Base-by-base conservation (phyloP, 176 grass and related monocot genomes). In the Juncus effusus region DNA sequence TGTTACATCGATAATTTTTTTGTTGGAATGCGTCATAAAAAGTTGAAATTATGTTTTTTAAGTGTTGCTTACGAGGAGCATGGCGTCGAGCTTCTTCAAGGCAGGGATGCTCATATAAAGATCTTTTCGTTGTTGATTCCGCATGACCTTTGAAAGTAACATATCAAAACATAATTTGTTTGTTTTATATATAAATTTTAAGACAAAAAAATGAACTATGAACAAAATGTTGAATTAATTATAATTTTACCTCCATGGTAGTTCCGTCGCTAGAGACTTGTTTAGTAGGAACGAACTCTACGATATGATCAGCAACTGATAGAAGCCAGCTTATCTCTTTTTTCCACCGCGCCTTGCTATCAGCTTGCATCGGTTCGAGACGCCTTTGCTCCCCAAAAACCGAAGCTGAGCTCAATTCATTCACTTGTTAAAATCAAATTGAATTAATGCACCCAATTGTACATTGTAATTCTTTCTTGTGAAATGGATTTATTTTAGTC, bases 271-370 rank as follows among this genome's bases (percentile, higher is more conserved):
- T 67, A 11, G 74, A 80, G 38, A 82, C 70, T 61, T 89, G 93
- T 40, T 64, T 65, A 6, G 88, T 88, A 38, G 93, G 80, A 62
- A 91, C 80, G 67, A 96, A 86, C 70, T 91, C 93, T 55, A 96
- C 93, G 67, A 96, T 88, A 65, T 89, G 66, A 11, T 96, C 88
- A 6, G 74, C 53, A 50, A 96, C 93, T 0, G 80, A 91, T 68
- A 96, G 81, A 42, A 96, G 80, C 93, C 88, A 96, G 40, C 90
- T 87, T 42, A 96, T 78, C 75, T 96, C 93, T 61, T 64, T 96
- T 44, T 36, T 75, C 93, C 88, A 96, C 44, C 82, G 81, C 8
- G 77, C 60, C 65, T 86, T 86, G 63, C 70, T 90, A 7, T 96
- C 82, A 6, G 44, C 60, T 36, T 83, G 69, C 93, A 96, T 96